phyloP scores from a whole-genome alignment of 225 moss, liverwort and hornwort species.

The Takakia lepidozioides region DNA sequence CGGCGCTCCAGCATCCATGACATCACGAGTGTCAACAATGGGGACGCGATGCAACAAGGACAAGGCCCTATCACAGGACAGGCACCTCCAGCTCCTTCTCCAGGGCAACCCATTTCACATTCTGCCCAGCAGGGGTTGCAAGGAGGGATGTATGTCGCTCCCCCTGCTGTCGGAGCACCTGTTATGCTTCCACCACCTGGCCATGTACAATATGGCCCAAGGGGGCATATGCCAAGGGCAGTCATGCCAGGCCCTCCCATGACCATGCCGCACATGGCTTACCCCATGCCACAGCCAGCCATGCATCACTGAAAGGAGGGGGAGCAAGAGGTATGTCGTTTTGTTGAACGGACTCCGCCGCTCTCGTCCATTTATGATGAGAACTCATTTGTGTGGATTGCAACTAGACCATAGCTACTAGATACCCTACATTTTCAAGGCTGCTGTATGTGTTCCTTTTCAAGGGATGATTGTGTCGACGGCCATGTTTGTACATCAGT shows the following conservation, averaged over 20 bases:
- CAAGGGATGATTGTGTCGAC: constrained; percentile 12
- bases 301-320: constrained; percentile 56
- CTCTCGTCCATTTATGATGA: too few relatives aligned
- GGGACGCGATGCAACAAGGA: constrained; percentile 56
- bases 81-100: constrained; percentile 49
- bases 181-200: constrained; percentile 61
- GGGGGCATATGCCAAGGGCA: constrained; percentile 71
- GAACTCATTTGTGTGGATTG: too few relatives aligned
- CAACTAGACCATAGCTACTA: too few relatives aligned
- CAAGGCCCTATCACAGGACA: constrained; percentile 90
- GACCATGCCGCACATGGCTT: constrained; percentile 63
- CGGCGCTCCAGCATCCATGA: constrained; percentile 97
- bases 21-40: constrained; percentile 80
- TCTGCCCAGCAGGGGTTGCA: constrained; percentile 56
- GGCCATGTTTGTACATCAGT: constrained; percentile 48
- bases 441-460: background rate
- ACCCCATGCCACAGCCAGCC: constrained; percentile 74
- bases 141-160: constrained; percentile 49
- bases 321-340: constrained; percentile 8
- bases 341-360: constrained; percentile 22
- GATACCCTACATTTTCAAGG: too few relatives aligned
- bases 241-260: constrained; percentile 72
- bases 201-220: constrained; percentile 56
- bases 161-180: constrained; percentile 53
- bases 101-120: constrained; percentile 74